Conservation (phyloP, 768 basidiomycete genomes). For the Mycena albidolilacea region DNA sequence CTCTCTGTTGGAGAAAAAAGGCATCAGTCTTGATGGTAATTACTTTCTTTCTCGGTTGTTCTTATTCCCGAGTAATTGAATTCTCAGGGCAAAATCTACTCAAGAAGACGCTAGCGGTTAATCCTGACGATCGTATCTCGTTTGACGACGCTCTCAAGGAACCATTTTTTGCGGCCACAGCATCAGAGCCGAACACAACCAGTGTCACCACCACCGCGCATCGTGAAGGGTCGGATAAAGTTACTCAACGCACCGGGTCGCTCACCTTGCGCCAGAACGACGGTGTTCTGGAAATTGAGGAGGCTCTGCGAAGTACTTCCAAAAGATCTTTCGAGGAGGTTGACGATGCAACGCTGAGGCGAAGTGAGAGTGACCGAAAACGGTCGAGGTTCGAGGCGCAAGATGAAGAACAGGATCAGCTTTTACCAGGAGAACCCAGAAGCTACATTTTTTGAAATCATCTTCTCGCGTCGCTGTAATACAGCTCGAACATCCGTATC, state of each 20-base stretch:
- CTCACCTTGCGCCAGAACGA: neutral
- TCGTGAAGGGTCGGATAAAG: neutral
- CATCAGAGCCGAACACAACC: neutral
- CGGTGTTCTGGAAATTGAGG: neutral
- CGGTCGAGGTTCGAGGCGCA: neutral
- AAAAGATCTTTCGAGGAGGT: neutral
- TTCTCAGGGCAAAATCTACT: slow-evolving; percentile 4
- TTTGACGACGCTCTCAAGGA: slow-evolving; percentile 17
- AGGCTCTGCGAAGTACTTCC: neutral
- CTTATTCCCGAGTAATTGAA: neutral
- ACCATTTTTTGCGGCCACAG: neutral
- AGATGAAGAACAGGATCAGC: neutral
- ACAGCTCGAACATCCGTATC: no score
- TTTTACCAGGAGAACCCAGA: neutral
- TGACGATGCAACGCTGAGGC: neutral
- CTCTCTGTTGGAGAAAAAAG: neutral
- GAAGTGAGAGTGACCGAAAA: neutral
- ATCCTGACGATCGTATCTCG: slow-evolving; percentile 1
- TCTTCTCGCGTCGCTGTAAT: no score
- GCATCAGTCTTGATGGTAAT: slow-evolving; percentile 1
- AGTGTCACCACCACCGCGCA: neutral
- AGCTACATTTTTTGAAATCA: neutral
- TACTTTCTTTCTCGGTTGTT: no score
- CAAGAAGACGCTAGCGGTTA: neutral
- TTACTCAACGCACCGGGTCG: slow-evolving; percentile 7